phyloP scores from a whole-genome alignment of 495 filamentous ascomycete genomes.

The Penicillium dipodomyicola region DNA sequence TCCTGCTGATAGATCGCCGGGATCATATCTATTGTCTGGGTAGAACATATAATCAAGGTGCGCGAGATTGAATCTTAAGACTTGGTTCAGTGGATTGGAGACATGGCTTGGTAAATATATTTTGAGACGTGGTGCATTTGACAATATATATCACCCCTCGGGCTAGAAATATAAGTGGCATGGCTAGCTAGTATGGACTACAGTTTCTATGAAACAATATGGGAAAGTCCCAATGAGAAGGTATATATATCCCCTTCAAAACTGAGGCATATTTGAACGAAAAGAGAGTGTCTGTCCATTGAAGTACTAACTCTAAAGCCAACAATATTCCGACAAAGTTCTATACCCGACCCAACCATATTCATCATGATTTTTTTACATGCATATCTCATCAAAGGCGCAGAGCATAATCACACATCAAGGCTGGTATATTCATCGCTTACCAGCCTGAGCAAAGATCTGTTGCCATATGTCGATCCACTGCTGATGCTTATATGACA shows the following conservation, averaged over 20 bases:
- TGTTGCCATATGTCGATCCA: slow-evolving; percentile 71
- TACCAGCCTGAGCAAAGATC: slow-evolving; percentile 39
- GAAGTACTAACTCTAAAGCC: not conserved
- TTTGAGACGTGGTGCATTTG: not conserved
- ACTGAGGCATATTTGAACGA: not conserved
- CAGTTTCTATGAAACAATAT: not conserved
- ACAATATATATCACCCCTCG: not conserved
- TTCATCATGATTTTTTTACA: slow-evolving; percentile 14
- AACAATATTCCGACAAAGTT: slow-evolving; percentile 6
- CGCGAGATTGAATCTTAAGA: too few relatives aligned
- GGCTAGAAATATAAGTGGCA: not conserved
- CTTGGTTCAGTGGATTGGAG: not conserved
- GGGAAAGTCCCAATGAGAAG: not conserved
- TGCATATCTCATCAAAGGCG: slow-evolving; percentile 14
- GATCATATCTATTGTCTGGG: not conserved
- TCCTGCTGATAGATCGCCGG: slow-evolving; percentile 10
- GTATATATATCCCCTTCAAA: too few relatives aligned
- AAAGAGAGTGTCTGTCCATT: slow-evolving; percentile 4
- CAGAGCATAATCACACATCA: slow-evolving; percentile 1
- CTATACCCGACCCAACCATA: slow-evolving; percentile 8
- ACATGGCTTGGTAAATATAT: not conserved
- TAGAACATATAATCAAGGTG: too few relatives aligned
- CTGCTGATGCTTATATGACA: slow-evolving; percentile 64
- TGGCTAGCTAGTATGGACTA: not conserved
- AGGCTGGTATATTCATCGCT: slow-evolving; percentile 16